Conservation (phyloP, 2,329 filamentous ascomycete species). For the Monilinia polystroma region DNA sequence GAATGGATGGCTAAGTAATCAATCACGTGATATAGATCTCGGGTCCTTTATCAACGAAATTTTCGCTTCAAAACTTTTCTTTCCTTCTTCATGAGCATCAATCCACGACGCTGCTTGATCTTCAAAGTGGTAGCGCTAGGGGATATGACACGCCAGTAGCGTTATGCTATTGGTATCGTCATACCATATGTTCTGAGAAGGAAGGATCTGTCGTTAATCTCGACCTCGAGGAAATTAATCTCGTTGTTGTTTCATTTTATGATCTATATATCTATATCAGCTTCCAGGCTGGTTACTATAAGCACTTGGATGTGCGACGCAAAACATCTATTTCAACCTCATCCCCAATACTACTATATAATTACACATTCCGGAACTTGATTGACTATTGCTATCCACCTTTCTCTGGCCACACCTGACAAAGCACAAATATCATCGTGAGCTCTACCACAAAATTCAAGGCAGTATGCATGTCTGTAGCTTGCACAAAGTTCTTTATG, state of each 20-base stretch:
- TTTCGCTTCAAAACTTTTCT: conserved; percentile 12
- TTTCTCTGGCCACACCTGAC: neutral
- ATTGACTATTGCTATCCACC: neutral
- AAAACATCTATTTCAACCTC: no score
- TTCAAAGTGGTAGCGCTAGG: conserved; percentile 35
- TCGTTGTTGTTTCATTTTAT: conserved; percentile 45
- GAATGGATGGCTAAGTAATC: neutral
- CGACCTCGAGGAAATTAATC: conserved; percentile 41
- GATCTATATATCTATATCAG: conserved; percentile 39
- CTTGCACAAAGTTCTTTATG: neutral
- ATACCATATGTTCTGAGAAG: conserved; percentile 40
- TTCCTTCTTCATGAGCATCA: conserved; percentile 39
- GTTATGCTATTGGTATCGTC: conserved; percentile 39
- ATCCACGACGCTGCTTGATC: conserved; percentile 38
- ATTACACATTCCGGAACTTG: neutral
- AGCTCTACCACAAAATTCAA: neutral
- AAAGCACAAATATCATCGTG: neutral
- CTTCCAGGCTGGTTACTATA: neutral
- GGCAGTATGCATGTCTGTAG: neutral
- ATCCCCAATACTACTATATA: neutral
- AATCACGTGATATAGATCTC: conserved; percentile 19
- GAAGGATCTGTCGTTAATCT: conserved; percentile 45
- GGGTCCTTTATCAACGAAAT: conserved; percentile 26
- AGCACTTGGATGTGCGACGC: neutral
- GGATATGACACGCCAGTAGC: conserved; percentile 32